Evolutionary conservation across 1,139 yeast species (phyloP), one percentile per base, ranked within the genome.

Genomic region (Kluyveromyces marxianus): DNA sequence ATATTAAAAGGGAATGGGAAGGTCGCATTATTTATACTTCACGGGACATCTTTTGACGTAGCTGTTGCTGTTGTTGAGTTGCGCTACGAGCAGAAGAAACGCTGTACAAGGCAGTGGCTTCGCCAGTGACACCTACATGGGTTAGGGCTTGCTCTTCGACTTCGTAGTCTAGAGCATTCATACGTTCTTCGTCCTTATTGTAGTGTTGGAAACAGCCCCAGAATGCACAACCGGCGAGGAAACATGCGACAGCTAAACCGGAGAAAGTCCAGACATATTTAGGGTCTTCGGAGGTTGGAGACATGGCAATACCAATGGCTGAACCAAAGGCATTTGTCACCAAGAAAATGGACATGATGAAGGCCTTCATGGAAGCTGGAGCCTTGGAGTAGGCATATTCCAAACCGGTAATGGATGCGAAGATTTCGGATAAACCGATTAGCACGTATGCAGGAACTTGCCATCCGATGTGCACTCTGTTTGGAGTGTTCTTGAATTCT

Each of bases 351-450:
- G 89, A 79, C 77, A 80, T 75, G 44, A 81, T 83, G 52, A 82
- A 71, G 44, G 85, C 79, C 61, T 80, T 79, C 83, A 81, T 78
- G 41, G 73, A 69, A 10, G 74, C 77, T 42, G 89, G 87, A 31
- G 88, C 75, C 61, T 83, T 73, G 2, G 85, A 74, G 62, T 81
- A 83, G 7, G 89, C 88, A 56, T 81, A 70, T 63, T 81, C 88
- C 57, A 81, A 79, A 47, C 79, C 84, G 21, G 88, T 79, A 44
- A 80, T 76, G 50, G 69, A 77, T 33, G 85, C 82, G 56, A 81
- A 81, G 68, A 85, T 80, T 65, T 82, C 89, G 49, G 84, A 78
- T 27, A 76, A 69, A 34, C 88, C 87, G 46, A 78, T 76, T 42
- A 79, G 62, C 38, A 75, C 69, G 58, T 75, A 82, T 50, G 76